Base-by-base conservation (phyloP, 1,139 yeast species). In the Kurtzmaniella quercitrusa region DNA sequence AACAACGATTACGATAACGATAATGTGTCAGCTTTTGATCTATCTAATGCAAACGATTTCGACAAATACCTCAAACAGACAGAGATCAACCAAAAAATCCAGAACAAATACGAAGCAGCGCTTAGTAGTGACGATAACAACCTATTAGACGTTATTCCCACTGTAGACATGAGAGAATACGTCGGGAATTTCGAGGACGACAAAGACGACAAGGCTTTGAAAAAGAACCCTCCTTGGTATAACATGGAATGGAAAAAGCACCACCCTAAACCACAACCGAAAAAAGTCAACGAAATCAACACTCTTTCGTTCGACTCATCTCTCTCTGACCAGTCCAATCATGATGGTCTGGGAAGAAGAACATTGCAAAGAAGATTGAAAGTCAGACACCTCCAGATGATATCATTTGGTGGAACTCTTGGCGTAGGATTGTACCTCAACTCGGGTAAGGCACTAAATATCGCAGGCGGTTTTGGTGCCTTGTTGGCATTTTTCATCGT, bases 381-480 rank as follows among this genome's bases (percentile, higher is more conserved):
- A 47, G 79, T 84, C 10, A 67, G 94, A 25, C 95, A 88, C 59
- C 65, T 87, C 18, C 90, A 85, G 57, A 83, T 86, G 82, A 82
- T 88, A 41, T 87, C 95, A 0, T 70, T 89, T 38, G 93, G 94
- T 2, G 94, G 93, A 1, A 85, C 93, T 0, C 65, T 87, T 4
- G 95, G 95, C 1, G 91, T 87, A n/a, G 95, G 95, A 0, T 62
- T 87, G 15, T 75, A 86, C 50, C 66, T 86, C 37, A 83, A 85
- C 41, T 75, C 87, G n/a, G 95, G 96, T 1, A 83, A 84, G 52
- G 86, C 90, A 1, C 73, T 89, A 42, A 75, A 84, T 23, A 80
- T 82, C 16, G 85, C 91, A 2, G 96, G 96, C 2, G 95, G 96
- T 0, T 66, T 88, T 45, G 96, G 96, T 0, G 78, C 90, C 2